Conservation (phyloP, 306 rosid genomes). For the Vachellia pachyceras region DNA sequence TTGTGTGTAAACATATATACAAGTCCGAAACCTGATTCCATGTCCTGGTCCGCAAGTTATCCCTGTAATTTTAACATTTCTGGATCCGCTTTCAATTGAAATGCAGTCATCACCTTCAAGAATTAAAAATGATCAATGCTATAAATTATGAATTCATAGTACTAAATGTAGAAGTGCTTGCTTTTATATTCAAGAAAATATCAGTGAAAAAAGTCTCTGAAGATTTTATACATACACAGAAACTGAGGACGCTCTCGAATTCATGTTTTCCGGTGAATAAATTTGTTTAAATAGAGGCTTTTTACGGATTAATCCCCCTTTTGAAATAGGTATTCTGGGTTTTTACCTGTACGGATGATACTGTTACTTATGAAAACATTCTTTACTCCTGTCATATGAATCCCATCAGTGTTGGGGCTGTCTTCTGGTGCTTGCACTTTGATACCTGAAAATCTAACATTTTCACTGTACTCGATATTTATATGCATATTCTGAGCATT, state of each 20-base stretch:
- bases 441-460: slow-evolving; percentile 57
- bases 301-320: neutral
- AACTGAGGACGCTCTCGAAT: too few species aligned
- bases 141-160: neutral
- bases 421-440: slow-evolving; percentile 61
- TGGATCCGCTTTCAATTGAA: slow-evolving; percentile 83
- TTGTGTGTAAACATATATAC: neutral
- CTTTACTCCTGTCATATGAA: slow-evolving; percentile 67
- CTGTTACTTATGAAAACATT: slow-evolving; percentile 52
- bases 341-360: slow-evolving; percentile 69
- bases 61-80: slow-evolving; percentile 54
- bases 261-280: too few species aligned
- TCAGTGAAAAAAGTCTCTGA: too few species aligned
- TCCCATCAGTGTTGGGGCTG: slow-evolving; percentile 95
- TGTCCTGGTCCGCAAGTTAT: slow-evolving; percentile 96
- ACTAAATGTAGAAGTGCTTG: neutral
- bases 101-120: slow-evolving; percentile 89
- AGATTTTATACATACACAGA: too few species aligned
- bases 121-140: neutral
- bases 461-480: slow-evolving; percentile 49
- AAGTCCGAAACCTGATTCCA: slow-evolving; percentile 76
- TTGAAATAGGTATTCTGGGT: neutral
- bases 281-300: too few species aligned
- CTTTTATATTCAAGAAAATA: neutral
- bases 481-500: slow-evolving; percentile 87